Evolutionary conservation across 2,329 filamentous ascomycete genomes (phyloP).

Genomic region (Penicillium thymicola): DNA sequence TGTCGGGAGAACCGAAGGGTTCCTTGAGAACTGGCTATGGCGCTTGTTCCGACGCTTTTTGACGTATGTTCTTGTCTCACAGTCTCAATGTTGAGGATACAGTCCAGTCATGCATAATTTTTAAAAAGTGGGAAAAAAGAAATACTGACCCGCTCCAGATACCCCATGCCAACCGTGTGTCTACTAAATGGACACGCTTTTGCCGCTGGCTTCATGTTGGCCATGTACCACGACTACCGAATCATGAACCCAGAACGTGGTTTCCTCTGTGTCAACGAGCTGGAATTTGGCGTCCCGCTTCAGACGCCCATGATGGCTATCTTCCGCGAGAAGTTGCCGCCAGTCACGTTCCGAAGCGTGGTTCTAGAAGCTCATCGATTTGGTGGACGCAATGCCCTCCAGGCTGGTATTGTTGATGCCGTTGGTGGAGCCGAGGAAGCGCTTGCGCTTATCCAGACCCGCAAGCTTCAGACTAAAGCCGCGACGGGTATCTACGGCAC

Average conservation of each 20-base stretch:
- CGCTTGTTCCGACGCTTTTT: conserved; percentile 63
- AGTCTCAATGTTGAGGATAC: background rate
- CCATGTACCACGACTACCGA: conserved; percentile 80
- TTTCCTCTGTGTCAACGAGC: conserved; percentile 77
- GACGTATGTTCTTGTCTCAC: conserved; percentile 41
- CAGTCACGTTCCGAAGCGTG: conserved; percentile 57
- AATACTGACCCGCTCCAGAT: conserved; percentile 40
- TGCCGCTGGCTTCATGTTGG: conserved; percentile 75
- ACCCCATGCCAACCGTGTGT: conserved; percentile 79
- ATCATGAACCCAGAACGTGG: conserved; percentile 68
- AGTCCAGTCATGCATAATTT: background rate
- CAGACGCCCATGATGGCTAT: conserved; percentile 70
- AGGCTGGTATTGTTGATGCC: conserved; percentile 65
- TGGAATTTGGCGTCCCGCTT: conserved; percentile 75
- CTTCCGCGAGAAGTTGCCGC: conserved; percentile 66
- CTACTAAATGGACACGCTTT: conserved; percentile 77
- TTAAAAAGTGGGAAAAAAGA: background rate
- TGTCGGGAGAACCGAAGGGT: conserved; percentile 58
- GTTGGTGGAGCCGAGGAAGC: conserved; percentile 64
- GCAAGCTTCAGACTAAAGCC: conserved; percentile 59
- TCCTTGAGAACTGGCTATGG: conserved; percentile 61
- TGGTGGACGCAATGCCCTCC: conserved; percentile 59
- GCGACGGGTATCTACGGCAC: conserved; percentile 65
- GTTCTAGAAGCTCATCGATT: conserved; percentile 73
- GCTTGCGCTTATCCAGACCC: conserved; percentile 57